Evolutionary conservation across 768 basidiomycete species (phyloP).

Genomic region (Multifurca ochricompacta): DNA sequence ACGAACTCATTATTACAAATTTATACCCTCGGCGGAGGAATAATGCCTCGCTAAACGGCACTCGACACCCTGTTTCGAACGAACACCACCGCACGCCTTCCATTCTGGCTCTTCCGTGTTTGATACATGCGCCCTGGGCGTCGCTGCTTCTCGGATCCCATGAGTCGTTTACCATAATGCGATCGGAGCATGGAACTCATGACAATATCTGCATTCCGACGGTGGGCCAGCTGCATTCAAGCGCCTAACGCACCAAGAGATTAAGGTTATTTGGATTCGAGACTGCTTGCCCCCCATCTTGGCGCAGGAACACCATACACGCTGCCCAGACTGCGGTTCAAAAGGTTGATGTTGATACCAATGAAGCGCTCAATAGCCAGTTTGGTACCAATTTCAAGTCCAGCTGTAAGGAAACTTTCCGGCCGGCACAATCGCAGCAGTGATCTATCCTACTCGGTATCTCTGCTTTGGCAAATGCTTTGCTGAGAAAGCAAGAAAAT

Average conservation of each 20-base stretch:
- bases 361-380: background rate
- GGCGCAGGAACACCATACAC: background rate
- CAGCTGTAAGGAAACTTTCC: background rate
- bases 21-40: too few species aligned
- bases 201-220: too few species aligned
- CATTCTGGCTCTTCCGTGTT: background rate
- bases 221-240: too few species aligned
- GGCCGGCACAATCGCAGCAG: background rate
- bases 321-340: background rate
- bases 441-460: background rate
- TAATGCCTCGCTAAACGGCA: too few species aligned
- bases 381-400: background rate
- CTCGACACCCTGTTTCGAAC: background rate
- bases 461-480: conserved; percentile 4
- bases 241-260: conserved; percentile 6
- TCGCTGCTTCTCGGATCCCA: too few species aligned
- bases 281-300: background rate
- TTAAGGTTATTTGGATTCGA: conserved; percentile 9
- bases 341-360: conserved; percentile 10
- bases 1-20: too few species aligned
- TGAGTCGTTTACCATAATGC: too few species aligned
- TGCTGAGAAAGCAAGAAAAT: background rate
- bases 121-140: too few species aligned
- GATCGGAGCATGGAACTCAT: too few species aligned
- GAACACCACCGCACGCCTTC: background rate